phyloP scores from a whole-genome alignment of 257 asterid genomes.

The Gentiana macrophylla region DNA sequence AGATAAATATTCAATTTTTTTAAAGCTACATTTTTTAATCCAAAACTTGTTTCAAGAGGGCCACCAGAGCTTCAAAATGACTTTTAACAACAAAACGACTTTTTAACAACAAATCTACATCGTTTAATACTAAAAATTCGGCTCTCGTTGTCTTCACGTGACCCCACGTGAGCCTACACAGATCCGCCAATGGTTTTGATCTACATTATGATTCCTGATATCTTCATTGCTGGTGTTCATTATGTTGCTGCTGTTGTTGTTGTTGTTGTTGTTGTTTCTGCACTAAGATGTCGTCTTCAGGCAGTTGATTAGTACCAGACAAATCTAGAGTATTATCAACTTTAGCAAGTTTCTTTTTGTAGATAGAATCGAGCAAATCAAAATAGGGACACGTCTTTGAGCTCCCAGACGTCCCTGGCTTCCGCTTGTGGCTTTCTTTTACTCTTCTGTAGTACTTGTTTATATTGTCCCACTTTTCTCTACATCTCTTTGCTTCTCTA shows the following conservation, averaged over 20 bases:
- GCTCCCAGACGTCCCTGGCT: slow-evolving; percentile 49
- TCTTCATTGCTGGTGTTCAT: too few relatives aligned
- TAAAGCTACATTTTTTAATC: too few relatives aligned
- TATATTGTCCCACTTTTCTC: slow-evolving; percentile 87
- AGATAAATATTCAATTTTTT: too few relatives aligned
- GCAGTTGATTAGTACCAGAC: slow-evolving; percentile 32
- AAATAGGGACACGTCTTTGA: slow-evolving; percentile 74
- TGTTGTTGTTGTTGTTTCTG: slow-evolving; percentile 37
- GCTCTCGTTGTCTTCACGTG: too few relatives aligned
- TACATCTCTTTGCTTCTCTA: slow-evolving; percentile 68
- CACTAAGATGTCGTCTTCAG: slow-evolving; percentile 55
- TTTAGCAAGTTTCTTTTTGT: slow-evolving; percentile 38
- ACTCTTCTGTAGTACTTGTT: slow-evolving; percentile 73
- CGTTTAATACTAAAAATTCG: too few relatives aligned
- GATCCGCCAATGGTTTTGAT: too few relatives aligned
- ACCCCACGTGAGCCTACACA: too few relatives aligned
- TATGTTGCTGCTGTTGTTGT: slow-evolving; percentile 19
- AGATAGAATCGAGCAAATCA: slow-evolving; percentile 47
- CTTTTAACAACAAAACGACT: too few relatives aligned
- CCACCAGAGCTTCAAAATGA: too few relatives aligned
- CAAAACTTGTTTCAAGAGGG: too few relatives aligned
- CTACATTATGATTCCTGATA: too few relatives aligned
- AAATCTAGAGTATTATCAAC: slow-evolving; percentile 19
- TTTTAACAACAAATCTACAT: too few relatives aligned
- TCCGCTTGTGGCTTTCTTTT: slow-evolving; percentile 51